Percentiles rank a stretch among this genome's conserved stretches.
These are phyloP conservation scores for Letharia lupina DNA, from an alignment of 495 filamentous ascomycete species.

Conservation along the genomic window DNA sequence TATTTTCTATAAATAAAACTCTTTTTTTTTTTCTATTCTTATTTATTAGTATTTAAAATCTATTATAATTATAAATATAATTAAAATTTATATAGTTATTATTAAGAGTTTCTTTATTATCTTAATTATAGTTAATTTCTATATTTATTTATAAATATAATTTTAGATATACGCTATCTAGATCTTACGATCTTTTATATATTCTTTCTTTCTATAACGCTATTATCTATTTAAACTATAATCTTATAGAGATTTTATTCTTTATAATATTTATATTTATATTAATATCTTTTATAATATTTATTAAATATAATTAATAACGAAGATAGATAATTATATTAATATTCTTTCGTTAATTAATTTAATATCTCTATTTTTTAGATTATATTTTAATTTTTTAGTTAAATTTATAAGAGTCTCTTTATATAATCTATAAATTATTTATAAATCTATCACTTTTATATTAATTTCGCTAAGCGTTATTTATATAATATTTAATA, in stretches of 20 bases:
- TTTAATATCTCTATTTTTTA: slow-evolving; percentile 16
- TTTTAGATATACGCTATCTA: neutral
- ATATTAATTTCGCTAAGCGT: neutral
- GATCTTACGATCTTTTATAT: neutral
- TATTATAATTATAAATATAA: neutral
- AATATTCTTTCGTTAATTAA: slow-evolving; percentile 7
- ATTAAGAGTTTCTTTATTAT: neutral
- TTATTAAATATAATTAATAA: neutral
- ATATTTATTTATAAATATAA: neutral
- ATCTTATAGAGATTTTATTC: neutral
- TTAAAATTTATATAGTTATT: neutral
- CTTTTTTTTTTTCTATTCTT: neutral
- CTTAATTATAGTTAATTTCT: neutral
- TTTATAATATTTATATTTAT: neutral
- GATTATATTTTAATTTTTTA: slow-evolving; percentile 25
- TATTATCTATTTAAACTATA: neutral
- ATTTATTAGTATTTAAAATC: neutral
- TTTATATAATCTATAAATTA: neutral
- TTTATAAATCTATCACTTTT: neutral
- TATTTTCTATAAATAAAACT: neutral
- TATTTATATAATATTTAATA: neutral
- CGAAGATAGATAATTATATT: neutral
- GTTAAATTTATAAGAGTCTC: slow-evolving; percentile 27
- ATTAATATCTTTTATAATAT: slow-evolving; percentile 4
- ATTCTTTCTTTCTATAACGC: neutral